Percentiles rank a stretch among this genome's conserved stretches.
Conservation (phyloP, 768 basidiomycete species). For the Holtermanniella nyarrowii region DNA sequence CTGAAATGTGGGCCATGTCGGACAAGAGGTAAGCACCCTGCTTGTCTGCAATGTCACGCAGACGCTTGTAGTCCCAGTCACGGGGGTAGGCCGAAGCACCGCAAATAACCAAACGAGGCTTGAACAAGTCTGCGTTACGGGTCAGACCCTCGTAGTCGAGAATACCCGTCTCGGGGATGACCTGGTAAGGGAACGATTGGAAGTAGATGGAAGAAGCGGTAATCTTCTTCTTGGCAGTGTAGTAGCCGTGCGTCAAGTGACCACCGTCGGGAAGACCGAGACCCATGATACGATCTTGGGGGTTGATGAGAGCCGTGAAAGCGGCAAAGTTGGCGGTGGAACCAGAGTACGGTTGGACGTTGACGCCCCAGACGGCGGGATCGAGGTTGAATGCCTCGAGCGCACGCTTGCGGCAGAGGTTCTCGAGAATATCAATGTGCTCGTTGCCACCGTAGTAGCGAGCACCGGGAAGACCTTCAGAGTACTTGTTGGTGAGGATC, state of each 20-base stretch:
- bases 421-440: slow-evolving; percentile 90
- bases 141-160: slow-evolving; percentile 77
- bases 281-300: slow-evolving; percentile 97
- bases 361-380: slow-evolving; percentile 82
- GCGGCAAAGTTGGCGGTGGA: slow-evolving; percentile 91
- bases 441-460: slow-evolving; percentile 98
- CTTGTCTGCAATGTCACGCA: slow-evolving; percentile 69
- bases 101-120: slow-evolving; percentile 88
- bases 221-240: slow-evolving; percentile 99
- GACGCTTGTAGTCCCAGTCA: slow-evolving; percentile 86
- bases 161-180: slow-evolving; percentile 65
- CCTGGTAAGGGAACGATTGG: slow-evolving; percentile 88
- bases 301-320: slow-evolving; percentile 87
- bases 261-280: slow-evolving; percentile 96
- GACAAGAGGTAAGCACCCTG: slow-evolving; percentile 90
- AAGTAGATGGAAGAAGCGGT: slow-evolving; percentile 99
- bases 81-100: slow-evolving; percentile 98
- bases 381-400: slow-evolving; percentile 93
- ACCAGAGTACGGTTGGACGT: slow-evolving; percentile 90
- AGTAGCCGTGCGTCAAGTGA: slow-evolving; percentile 95
- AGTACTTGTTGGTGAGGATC: slow-evolving; percentile 98
- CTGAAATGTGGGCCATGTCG: slow-evolving; percentile 96
- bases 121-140: slow-evolving; percentile 84
- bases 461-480: slow-evolving; percentile 95
- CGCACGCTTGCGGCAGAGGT: slow-evolving; percentile 88